Percentiles rank a stretch among this genome's conserved stretches.
Evolutionary conservation across 129 eudicot species (phyloP).

Genomic region (Flaveria ramosissima): DNA sequence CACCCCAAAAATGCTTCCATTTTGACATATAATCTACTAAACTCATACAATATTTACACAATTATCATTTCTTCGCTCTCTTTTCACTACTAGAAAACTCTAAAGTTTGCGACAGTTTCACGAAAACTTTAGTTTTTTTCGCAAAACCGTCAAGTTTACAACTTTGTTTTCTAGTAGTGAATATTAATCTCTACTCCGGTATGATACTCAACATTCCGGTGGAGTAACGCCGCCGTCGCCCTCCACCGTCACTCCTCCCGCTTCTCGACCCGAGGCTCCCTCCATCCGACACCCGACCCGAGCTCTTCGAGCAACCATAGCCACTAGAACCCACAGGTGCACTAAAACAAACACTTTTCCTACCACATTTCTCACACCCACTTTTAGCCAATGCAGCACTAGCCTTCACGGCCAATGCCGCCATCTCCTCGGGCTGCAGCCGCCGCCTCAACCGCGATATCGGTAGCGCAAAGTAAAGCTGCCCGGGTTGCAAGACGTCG

Average conservation of each 20-base stretch:
- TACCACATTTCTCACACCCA: slow-evolving; percentile 58
- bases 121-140: too few species aligned
- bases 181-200: slow-evolving; percentile 50
- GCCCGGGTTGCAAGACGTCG: slow-evolving; percentile 64
- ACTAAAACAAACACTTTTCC: slow-evolving; percentile 21
- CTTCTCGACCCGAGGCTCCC: slow-evolving; percentile 31
- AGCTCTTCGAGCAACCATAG: slow-evolving; percentile 14
- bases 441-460: slow-evolving; percentile 46
- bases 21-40: slow-evolving; percentile 1
- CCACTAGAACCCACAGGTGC: slow-evolving; percentile 25
- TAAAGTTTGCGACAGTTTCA: too few species aligned
- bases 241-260: slow-evolving; percentile 25
- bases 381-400: slow-evolving; percentile 70
- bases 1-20: slow-evolving; percentile 16
- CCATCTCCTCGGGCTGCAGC: slow-evolving; percentile 79
- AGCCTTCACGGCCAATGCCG: slow-evolving; percentile 89
- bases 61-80: not conserved
- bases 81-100: too few species aligned
- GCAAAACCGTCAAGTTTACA: too few species aligned
- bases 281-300: slow-evolving; percentile 48
- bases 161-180: too few species aligned
- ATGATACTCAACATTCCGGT: slow-evolving; percentile 58
- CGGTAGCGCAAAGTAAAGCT: slow-evolving; percentile 71
- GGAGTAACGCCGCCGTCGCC: slow-evolving; percentile 41
- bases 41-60: slow-evolving; percentile 26